Base-by-base conservation (phyloP, 495 filamentous ascomycete species). In the Stereocaulon alpinum region DNA sequence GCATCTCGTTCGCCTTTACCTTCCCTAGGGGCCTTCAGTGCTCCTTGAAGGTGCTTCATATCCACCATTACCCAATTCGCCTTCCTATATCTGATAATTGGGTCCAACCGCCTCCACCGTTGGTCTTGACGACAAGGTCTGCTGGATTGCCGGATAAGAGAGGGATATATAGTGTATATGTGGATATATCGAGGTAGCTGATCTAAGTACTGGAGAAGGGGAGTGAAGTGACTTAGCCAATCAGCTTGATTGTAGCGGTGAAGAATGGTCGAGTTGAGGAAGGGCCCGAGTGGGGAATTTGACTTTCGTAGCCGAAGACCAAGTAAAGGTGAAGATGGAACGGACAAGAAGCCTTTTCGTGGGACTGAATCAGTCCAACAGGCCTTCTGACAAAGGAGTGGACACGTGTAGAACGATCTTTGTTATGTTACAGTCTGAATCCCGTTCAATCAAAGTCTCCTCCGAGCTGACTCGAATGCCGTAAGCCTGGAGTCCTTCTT, bases 351-450 rank as follows among this genome's bases (percentile, higher is more conserved):
- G 77, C 45, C 63, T 65, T n/a, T n/a, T n/a, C n/a, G n/a, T n/a
- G n/a, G n/a, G n/a, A n/a, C n/a, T n/a, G n/a, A n/a, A n/a, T n/a
- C n/a, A n/a, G n/a, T n/a, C n/a, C n/a, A n/a, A n/a, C n/a, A n/a
- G n/a, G n/a, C n/a, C n/a, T n/a, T n/a, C n/a, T n/a, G n/a, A n/a
- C n/a, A n/a, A n/a, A n/a, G n/a, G n/a, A n/a, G n/a, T n/a, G n/a
- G n/a, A n/a, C n/a, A n/a, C n/a, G n/a, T n/a, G n/a, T n/a, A n/a
- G n/a, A 27, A 55, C 55, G 3, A 24, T 62, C 63, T 80, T 80
- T 11, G 78, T 76, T 43, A 78, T 74, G 65, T 79, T 80, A 76
- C 76, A 80, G 58, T 77, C 75, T 71, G 60, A 62, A 54, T 72
- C 54, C 45, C 78, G 77, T 62, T 80, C 79, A 63, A 69, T 77